Percentiles rank a stretch among this genome's conserved stretches.
Evolutionary conservation across 2,329 filamentous ascomycete genomes (phyloP).

Genomic region (Rhynchosporium graminicola): DNA sequence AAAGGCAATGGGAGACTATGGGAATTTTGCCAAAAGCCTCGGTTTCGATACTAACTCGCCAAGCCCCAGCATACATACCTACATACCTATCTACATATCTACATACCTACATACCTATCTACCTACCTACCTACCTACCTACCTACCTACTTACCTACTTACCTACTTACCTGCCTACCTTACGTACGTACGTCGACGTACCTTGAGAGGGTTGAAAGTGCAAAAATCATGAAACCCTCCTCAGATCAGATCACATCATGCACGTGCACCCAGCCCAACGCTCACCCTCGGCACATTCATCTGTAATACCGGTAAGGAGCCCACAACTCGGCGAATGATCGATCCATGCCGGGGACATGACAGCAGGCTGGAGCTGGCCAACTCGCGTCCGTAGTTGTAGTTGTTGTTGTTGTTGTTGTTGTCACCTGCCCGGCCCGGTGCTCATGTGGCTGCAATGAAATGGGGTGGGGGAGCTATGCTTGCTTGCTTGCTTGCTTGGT

Average conservation of each 20-base stretch:
- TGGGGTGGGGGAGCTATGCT: not conserved
- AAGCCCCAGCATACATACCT: no score
- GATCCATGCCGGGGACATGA: slow-evolving; percentile 17
- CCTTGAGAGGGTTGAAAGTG: not conserved
- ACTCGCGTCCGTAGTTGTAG: not conserved
- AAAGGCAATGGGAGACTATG: no score
- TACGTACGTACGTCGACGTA: no score
- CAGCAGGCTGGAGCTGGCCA: slow-evolving; percentile 12
- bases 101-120: not conserved
- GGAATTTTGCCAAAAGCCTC: no score
- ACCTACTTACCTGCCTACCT: no score
- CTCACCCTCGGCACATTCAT: not conserved
- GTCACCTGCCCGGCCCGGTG: slow-evolving; percentile 24
- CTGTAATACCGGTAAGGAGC: not conserved
- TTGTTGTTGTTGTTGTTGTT: no score
- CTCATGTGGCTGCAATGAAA: slow-evolving; percentile 11
- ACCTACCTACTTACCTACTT: no score
- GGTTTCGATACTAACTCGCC: no score
- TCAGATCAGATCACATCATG: no score
- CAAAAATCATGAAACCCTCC: slow-evolving; percentile 13
- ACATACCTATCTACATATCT: no score
- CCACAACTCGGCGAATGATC: slow-evolving; percentile 19
- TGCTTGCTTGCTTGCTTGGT: not conserved
- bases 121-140: not conserved
- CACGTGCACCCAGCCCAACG: no score